phyloP scores from a whole-genome alignment of 345 rosid species.

The Lenwebbia sp. region DNA sequence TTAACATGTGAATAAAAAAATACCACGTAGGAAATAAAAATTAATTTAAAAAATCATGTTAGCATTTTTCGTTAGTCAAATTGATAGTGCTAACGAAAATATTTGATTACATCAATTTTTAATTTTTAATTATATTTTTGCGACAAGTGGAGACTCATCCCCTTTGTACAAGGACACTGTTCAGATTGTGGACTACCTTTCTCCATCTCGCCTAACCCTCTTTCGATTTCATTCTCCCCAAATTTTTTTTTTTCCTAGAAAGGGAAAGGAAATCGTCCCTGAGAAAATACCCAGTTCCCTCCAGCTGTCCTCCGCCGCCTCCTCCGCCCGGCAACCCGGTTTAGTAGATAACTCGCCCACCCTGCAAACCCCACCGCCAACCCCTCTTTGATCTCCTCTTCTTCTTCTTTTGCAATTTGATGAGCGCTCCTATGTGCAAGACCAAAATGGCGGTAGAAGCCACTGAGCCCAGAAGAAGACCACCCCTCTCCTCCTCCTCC shows the following conservation, averaged over 20 bases:
- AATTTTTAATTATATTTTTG: too few species aligned
- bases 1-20: too few species aligned
- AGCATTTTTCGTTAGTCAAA: too few species aligned
- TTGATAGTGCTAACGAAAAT: too few species aligned
- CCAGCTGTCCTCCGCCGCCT: background rate
- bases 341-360: background rate
- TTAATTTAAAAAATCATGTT: too few species aligned
- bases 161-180: background rate
- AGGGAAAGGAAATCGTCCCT: background rate
- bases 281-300: background rate
- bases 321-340: background rate
- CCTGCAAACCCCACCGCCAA: background rate
- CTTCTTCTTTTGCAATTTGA: background rate
- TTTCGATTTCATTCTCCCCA: background rate
- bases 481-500: background rate
- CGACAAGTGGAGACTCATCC: too few species aligned
- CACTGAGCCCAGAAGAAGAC: background rate
- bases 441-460: conserved; percentile 6
- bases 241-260: background rate
- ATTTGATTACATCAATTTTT: too few species aligned
- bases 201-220: background rate
- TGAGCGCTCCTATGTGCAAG: conserved; percentile 3
- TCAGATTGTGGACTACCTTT: background rate
- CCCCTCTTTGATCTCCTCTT: background rate
- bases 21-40: too few species aligned